Evolutionary conservation across 1,139 yeast genomes (phyloP).

Genomic region (Blastobotrys persicus): DNA sequence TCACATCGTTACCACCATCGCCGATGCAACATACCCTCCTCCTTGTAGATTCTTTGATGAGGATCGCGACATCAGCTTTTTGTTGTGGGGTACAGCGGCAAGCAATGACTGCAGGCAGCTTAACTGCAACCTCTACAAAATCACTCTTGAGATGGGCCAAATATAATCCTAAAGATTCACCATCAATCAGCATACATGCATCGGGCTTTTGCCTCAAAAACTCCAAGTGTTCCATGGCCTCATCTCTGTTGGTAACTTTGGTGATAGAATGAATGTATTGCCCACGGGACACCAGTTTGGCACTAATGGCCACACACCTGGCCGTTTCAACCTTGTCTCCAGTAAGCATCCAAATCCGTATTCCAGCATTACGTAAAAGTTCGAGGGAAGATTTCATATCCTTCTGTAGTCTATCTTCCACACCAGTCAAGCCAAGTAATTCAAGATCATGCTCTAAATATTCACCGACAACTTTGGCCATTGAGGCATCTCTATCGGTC

Average conservation of each 20-base stretch:
- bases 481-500: slow-evolving; percentile 70
- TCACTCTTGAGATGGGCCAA: slow-evolving; percentile 62
- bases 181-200: slow-evolving; percentile 86
- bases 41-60: slow-evolving; percentile 75
- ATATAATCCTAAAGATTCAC: slow-evolving; percentile 77
- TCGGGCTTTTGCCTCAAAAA: slow-evolving; percentile 61
- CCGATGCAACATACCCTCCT: slow-evolving; percentile 97
- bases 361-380: slow-evolving; percentile 89
- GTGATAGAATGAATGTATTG: slow-evolving; percentile 89
- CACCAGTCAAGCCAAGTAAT: slow-evolving; percentile 91
- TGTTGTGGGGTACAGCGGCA: slow-evolving; percentile 99
- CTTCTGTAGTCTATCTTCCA: slow-evolving; percentile 88
- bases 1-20: slow-evolving; percentile 98
- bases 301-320: slow-evolving; percentile 91
- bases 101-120: slow-evolving; percentile 89
- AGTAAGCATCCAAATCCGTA: slow-evolving; percentile 97
- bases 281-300: slow-evolving; percentile 87
- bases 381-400: slow-evolving; percentile 93
- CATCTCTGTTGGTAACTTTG: slow-evolving; percentile 44
- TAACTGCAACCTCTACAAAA: slow-evolving; percentile 72
- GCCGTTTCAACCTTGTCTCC: slow-evolving; percentile 99
- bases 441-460: slow-evolving; percentile 83
- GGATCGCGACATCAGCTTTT: slow-evolving; percentile 88
- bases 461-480: slow-evolving; percentile 65
- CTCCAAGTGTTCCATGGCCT: slow-evolving; percentile 72